Evolutionary conservation across 805 yeast species (phyloP), one percentile per base, ranked within the genome.

Genomic region (Candida coquimbonensis): DNA sequence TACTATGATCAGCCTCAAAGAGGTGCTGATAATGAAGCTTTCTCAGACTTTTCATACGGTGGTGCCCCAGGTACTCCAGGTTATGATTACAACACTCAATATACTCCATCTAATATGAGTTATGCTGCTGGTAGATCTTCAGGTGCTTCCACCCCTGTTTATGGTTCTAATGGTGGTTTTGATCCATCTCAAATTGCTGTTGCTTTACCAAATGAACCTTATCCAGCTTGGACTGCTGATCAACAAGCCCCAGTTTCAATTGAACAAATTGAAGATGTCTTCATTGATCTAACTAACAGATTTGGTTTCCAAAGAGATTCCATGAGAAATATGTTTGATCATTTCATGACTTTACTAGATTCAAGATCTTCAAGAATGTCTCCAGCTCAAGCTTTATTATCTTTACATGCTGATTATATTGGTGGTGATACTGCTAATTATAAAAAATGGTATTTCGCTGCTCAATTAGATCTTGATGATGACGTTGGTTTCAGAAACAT

Each of bases 211-310:
- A 80, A 89, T 39, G 93, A 93, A 66, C 99, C 99, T 32, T 93
- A 91, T 66, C 99, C 99, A 38, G 98, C 99, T 43, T 93, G 99
- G 99, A 87, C 96, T 25, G 95, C 95, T 40, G 98, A 93, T 67
- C 90, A 85, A 47, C 91, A 85, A 65, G 88, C 91, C 25, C 95
- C 95, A 12, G 83, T 84, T 47, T 74, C 87, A 41, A 76, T 86
- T 45, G 93, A 86, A 66, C 91, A 86, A 64, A 83, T 86, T 62
- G 95, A 86, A 69, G 95, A 86, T 69, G 79, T 85, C 35, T 86
- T 86, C 62, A 86, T 86, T 60, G 93, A 86, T 65, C 72, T 86
- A 64, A 73, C 91, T 38, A 85, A 85, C 68, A 82, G 80, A 66
- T 85, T 86, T 61, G 95, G 95, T 61, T 86, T 86, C 75, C 95